Percentiles rank a stretch among this genome's conserved stretches.
These are phyloP conservation scores for Magnusiomyces starmeri DNA, from an alignment of 1,139 yeast species.

Conservation along the genomic window DNA sequence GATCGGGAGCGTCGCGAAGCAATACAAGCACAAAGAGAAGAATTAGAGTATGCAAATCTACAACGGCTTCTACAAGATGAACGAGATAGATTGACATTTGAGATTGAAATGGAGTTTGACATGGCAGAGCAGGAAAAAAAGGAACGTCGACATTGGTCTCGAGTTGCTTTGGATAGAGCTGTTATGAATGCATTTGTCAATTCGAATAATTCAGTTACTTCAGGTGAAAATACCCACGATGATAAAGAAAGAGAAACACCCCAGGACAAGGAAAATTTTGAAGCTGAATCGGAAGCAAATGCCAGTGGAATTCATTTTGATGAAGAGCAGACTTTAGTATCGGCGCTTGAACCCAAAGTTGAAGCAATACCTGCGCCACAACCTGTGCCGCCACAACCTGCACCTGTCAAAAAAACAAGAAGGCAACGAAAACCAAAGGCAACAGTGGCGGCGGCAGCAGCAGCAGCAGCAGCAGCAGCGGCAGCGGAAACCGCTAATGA, in stretches of 20 bases:
- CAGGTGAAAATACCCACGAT: too few relatives aligned
- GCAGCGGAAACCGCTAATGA: neutral
- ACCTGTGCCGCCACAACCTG: too few relatives aligned
- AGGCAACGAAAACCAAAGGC: neutral
- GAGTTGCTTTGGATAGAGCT: neutral
- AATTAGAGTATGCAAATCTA: constrained; percentile 9
- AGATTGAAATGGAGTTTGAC: constrained; percentile 4
- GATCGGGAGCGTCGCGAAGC: constrained; percentile 14
- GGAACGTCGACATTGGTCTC: constrained; percentile 1
- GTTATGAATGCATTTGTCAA: too few relatives aligned
- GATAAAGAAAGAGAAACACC: too few relatives aligned
- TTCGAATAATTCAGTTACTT: too few relatives aligned
- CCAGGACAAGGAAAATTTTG: too few relatives aligned
- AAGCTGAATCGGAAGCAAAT: too few relatives aligned
- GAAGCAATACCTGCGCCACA: too few relatives aligned
- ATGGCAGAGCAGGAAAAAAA: neutral
- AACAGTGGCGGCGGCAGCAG: neutral
- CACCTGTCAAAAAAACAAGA: neutral
- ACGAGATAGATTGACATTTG: constrained; percentile 1
- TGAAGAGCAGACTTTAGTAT: too few relatives aligned
- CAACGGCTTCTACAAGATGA: constrained; percentile 8
- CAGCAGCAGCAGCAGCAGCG: neutral
- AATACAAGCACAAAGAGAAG: constrained; percentile 16
- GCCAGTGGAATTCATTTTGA: too few relatives aligned
- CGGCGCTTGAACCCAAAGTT: too few relatives aligned